Evolutionary conservation across 2,329 filamentous ascomycete genomes (phyloP), one percentile per base, ranked within the genome.

Genomic region (Calonectria montana): DNA sequence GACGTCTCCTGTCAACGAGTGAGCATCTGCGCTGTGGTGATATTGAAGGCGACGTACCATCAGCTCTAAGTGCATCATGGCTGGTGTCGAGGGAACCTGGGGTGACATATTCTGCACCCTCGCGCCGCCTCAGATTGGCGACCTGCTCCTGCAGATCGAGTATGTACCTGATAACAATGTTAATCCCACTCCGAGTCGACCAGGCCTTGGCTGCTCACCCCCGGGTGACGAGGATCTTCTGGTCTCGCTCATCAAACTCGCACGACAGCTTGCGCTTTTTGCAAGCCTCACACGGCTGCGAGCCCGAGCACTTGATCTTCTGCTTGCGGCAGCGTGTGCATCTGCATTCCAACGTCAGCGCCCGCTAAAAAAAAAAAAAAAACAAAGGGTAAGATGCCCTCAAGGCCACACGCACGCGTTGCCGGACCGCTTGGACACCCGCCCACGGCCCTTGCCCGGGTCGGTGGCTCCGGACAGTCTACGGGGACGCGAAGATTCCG

Each of bases 201-300:
- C 21, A 35, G 53, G 35, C 31, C 31, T 59, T 29, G 66, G 43
- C 21, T 65, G 47, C n/a, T 79, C 74, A 87, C 86, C 84, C 85
- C 79, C 82, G 81, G 16, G 86, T 87, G 4, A 89, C 86, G 4
- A 88, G 76, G 16, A 88, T 81, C 72, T 88, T 88, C 62, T 87
- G 84, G 43, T 87, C 84, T n/a, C 82, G 81, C 45, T 87, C 84
- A 48, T 82, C 81, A 74, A 82, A 82, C 29, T 82, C 76, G 65
- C 81, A 82, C 0, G 78, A 74, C 4, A 82, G 65, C 43, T 80
- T 80, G 31, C 81, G 81, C 66, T 81, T 81, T 31, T 77, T 79
- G 61, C 81, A 82, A 8, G 80, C 81, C 10, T 80, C 79, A 50
- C 81, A 82, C 0, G 81, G 81, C 23, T 81, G 77, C 1, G 76